Conservation (phyloP, 2,329 filamentous ascomycete species). For the Claviceps sp. region DNA sequence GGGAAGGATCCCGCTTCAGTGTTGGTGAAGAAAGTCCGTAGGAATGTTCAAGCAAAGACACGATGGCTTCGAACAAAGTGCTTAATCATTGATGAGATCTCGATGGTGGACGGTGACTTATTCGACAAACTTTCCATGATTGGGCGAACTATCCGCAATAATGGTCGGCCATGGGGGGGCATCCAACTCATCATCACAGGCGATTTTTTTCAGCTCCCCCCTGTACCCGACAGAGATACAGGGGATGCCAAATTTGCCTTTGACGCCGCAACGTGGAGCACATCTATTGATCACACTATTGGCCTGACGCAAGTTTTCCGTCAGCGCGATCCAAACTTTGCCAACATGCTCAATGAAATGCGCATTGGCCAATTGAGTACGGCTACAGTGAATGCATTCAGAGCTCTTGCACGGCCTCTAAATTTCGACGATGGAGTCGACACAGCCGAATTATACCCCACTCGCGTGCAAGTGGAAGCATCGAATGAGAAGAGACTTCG, state of each 20-base stretch:
- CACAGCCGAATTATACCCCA: conserved; percentile 80
- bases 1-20: conserved; percentile 76
- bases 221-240: conserved; percentile 67
- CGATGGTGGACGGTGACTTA: conserved; percentile 94
- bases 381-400: conserved; percentile 67
- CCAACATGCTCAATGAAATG: conserved; percentile 96
- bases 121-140: conserved; percentile 94
- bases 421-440: conserved; percentile 59
- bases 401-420: conserved; percentile 55
- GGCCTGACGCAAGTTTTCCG: conserved; percentile 91
- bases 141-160: conserved; percentile 74
- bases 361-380: conserved; percentile 69
- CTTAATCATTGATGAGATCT: conserved; percentile 86
- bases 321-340: conserved; percentile 81
- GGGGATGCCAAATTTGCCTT: conserved; percentile 77
- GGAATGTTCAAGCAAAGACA: conserved; percentile 75
- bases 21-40: conserved; percentile 80
- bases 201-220: conserved; percentile 94
- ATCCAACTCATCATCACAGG: conserved; percentile 94
- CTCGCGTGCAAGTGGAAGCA: conserved; percentile 73
- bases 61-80: conserved; percentile 83
- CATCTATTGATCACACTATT: conserved; percentile 89
- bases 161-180: conserved; percentile 84
- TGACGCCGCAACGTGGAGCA: conserved; percentile 81
- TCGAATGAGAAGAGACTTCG: conserved; percentile 68